Percentiles rank a stretch among this genome's conserved stretches.
These are phyloP conservation scores for Symbiodinium natans DNA, from an alignment of 73 alveolate genomes.

Conservation along the genomic window DNA sequence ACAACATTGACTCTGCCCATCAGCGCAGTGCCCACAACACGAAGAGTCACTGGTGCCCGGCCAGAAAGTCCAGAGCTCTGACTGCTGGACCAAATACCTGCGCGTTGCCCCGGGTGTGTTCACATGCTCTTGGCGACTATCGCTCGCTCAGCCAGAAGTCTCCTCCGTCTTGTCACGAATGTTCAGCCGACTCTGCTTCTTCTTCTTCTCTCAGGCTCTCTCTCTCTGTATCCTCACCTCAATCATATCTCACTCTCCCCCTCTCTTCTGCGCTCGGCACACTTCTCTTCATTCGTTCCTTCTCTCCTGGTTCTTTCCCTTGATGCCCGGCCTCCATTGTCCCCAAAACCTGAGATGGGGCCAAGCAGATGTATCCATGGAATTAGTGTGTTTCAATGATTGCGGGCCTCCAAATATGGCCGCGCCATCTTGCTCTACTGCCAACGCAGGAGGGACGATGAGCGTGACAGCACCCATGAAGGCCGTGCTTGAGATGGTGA, in stretches of 20 bases:
- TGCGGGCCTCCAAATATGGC: constrained; percentile 38
- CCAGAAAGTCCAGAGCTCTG: background rate
- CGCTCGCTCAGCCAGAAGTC: too few relatives aligned
- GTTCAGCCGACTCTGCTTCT: too few relatives aligned
- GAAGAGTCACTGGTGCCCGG: constrained; percentile 30
- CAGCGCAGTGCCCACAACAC: constrained; percentile 79
- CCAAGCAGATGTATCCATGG: background rate
- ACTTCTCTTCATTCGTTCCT: too few relatives aligned
- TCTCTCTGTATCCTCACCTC: too few relatives aligned
- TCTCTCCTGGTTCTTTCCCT: too few relatives aligned
- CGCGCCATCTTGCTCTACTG: constrained; percentile 69
- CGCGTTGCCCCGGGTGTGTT: too few relatives aligned
- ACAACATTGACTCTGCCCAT: constrained; percentile 66
- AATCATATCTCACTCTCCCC: too few relatives aligned
- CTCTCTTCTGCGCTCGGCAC: too few relatives aligned
- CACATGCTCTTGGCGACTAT: too few relatives aligned
- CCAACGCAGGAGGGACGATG: constrained; percentile 69
- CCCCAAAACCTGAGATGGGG: constrained; percentile 48
- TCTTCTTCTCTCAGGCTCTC: too few relatives aligned
- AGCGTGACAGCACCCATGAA: constrained; percentile 68
- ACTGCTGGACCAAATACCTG: constrained; percentile 46
- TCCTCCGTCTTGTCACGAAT: too few relatives aligned
- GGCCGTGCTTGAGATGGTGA: constrained; percentile 79
- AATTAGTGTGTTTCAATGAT: background rate
- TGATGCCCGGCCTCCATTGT: constrained; percentile 47